Base-by-base conservation (phyloP, 257 asterid genomes). In the Paulownia fortunei region DNA sequence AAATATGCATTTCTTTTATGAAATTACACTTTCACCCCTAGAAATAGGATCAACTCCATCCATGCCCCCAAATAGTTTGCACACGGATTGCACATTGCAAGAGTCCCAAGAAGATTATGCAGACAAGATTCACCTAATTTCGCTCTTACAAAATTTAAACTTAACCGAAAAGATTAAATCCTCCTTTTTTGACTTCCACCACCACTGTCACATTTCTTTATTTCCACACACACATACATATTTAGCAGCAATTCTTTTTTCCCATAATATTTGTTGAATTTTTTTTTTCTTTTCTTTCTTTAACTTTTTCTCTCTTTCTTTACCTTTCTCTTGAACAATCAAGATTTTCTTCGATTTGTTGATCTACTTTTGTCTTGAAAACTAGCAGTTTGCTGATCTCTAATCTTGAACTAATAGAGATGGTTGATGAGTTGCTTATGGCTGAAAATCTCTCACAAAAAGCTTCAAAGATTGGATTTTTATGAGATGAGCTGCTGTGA, bases 321-420 rank as follows among this genome's bases (percentile, higher is more conserved):
- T 30, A 64, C 59, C 79, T 85, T 77, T 82, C 71, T 32, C 68
- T 81, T 75, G 81, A 78, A 81, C 86, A 78, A 80, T 84, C 92
- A 78, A 80, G 81, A 74, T 78, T 88, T 89, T 88, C 94, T 74
- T 86, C 71, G 88, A 83, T 90, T 77, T 39, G 79, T 84, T 84
- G 81, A 80, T 81, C 81, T 88, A 86, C 92, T 87, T 76, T 81
- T 80, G 68, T 59, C 81, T 81, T 55, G n/a, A 37, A 73, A 81
- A 73, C 82, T 44, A 21, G 72, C 72, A 12, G 76, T 54, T 70
- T 36, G 34, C 78, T 86, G 92, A 89, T 91, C 91, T 83, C 70
- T 74, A 72, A 78, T 81, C 63, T 76, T 62, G 83, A 83, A 73
- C 66, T 78, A 55, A 76, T 80, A 84, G 77, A 82, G 82, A 82